Percentiles rank a stretch among this genome's conserved stretches.
Conservation (phyloP, 148 eudicot genomes). For the Rhododendron simsii region DNA sequence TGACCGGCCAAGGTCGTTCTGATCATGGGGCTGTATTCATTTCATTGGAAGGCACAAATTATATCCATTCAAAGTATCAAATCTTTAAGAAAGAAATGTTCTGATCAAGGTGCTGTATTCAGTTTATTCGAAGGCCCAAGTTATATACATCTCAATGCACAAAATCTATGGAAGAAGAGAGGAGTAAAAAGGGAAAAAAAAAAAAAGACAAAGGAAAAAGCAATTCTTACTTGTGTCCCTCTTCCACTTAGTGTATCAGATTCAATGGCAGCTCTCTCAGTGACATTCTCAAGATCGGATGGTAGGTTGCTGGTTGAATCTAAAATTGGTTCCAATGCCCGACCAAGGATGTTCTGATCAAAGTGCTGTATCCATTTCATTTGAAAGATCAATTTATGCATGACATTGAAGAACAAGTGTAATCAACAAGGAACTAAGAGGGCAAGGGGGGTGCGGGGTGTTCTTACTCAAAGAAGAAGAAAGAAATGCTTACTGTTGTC, state of each 20-base stretch:
- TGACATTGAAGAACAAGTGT: background rate
- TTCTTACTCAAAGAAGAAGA: background rate
- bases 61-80: background rate
- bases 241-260: background rate
- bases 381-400: background rate
- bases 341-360: background rate
- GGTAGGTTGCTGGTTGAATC: background rate
- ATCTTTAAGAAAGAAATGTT: background rate
- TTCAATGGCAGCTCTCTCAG: background rate
- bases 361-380: background rate
- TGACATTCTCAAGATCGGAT: background rate
- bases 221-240: constrained; percentile 1
- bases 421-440: background rate
- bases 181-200: background rate
- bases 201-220: background rate
- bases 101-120: background rate
- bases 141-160: background rate
- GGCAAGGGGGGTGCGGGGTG: background rate
- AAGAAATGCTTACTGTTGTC: background rate
- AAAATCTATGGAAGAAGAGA: background rate
- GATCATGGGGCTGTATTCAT: background rate
- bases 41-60: background rate
- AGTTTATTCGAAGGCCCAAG: background rate
- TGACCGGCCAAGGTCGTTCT: background rate
- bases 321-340: background rate